Conservation (phyloP, 2,329 filamentous ascomycete genomes). For the Nemania sp. region DNA sequence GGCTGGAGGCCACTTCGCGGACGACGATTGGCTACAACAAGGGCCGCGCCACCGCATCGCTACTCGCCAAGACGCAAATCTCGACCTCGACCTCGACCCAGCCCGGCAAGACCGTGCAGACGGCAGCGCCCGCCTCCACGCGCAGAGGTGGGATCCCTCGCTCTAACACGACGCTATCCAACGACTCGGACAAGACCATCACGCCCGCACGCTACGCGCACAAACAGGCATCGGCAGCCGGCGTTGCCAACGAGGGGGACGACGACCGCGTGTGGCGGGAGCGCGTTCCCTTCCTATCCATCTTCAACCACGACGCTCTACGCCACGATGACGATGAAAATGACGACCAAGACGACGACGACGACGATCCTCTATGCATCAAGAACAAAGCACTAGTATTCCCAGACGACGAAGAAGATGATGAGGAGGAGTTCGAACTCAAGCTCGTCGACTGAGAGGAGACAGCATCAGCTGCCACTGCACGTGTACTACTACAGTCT, state of each 20-base stretch:
- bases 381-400: slow-evolving; percentile 38
- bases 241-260: slow-evolving; percentile 44
- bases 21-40: slow-evolving; percentile 86
- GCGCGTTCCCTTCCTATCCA: slow-evolving; percentile 59
- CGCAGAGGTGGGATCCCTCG: slow-evolving; percentile 34
- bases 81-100: slow-evolving; percentile 27
- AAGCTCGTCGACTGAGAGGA: slow-evolving; percentile 43
- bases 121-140: neutral
- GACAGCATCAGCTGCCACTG: too few relatives aligned
- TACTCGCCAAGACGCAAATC: slow-evolving; percentile 45
- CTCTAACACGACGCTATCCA: slow-evolving; percentile 45
- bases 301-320: slow-evolving; percentile 52
- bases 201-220: slow-evolving; percentile 52
- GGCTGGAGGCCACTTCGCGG: slow-evolving; percentile 71
- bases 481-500: too few relatives aligned
- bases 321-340: slow-evolving; percentile 35
- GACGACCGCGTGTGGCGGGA: slow-evolving; percentile 45
- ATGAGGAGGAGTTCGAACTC: slow-evolving; percentile 62
- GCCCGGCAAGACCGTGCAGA: slow-evolving; percentile 24
- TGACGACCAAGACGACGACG: slow-evolving; percentile 46
- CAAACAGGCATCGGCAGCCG: slow-evolving; percentile 30
- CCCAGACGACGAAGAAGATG: slow-evolving; percentile 47
- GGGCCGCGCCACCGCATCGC: slow-evolving; percentile 63
- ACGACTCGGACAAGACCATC: slow-evolving; percentile 50
- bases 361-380: slow-evolving; percentile 38